Evolutionary conservation across 169 alveolate species (phyloP), one percentile per base, ranked within the genome.

Genomic region (Cyclospora cayetanensis): DNA sequence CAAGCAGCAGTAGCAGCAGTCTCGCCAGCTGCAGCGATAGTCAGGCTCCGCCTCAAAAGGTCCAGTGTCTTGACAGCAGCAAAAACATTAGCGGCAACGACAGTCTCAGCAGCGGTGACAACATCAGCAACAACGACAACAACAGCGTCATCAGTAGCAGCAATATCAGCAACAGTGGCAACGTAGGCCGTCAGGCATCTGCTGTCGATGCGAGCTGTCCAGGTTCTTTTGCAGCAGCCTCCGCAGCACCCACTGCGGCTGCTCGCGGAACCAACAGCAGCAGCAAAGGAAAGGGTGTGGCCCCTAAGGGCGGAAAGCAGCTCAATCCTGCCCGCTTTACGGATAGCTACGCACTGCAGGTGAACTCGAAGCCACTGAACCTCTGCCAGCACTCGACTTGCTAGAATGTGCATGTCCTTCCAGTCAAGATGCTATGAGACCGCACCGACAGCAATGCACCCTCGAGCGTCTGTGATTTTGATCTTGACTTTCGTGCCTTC

Each of bases 1-100:
- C 86, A n/a, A 74, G 53, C 85, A 76, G 86, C 86, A 76, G 86
- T 41, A 76, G 86, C 86, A 76, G 86, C 86, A 70, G 83, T 55
- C 42, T 76, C 42, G 86, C 66, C 86, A 76, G 86, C 86, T 76
- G 86, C 68, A 42, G 68, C 31, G 86, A 76, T 31, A 22, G 25
- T 52, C 29, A 34, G 46, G 86, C 55, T 11, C 86, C 86, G 15
- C 66, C 86, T 18, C 86, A 39, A 34, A 76, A 76, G 27, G 9
- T 76, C 5, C 86, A 42, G 86, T 76, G 86, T 34, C 46, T 76
- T 31, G 66, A 66, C 68, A 76, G 68, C 86, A 76, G 66, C 66
- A 43, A 42, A 63, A 72, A 60, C 84, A 72, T 53, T 20, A 72
- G 84, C 84, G 41, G 60, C 20, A 39, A 60, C 60, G 41, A 60